Evolutionary conservation across 306 rosid genomes (phyloP), one percentile per base, ranked within the genome.

Genomic region (Citrullus colocynthis): DNA sequence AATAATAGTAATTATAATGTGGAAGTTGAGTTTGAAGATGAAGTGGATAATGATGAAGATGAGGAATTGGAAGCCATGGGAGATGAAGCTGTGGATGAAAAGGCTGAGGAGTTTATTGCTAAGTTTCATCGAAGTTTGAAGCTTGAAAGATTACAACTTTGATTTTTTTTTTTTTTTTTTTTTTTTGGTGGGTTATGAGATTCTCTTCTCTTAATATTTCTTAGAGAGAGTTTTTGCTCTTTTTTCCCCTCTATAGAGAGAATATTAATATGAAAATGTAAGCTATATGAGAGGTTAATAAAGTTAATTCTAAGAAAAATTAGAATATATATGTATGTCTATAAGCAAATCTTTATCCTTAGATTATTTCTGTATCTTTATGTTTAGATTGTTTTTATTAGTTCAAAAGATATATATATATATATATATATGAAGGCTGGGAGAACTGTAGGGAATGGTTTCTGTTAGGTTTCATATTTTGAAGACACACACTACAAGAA

Each of bases 21-120:
- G 54, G 54, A 48, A 48, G 54, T 48, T 48, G 16, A 48, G 3
- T 48, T 48, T 48, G 54, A 48, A 48, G 18, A 12, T 61, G 18
- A 2, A 63, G 73, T 8, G 15, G 28, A 9, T 18, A 52, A 41
- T 7, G 20, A 66, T 18, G 30, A 10, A 34, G 45, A 63, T 39
- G 24, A 17, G 5, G 37, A n/a, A 15, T 52, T 30, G n/a, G 73
- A 4, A 7, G 72, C 12, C 20, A 15, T 66, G 21, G 74, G 37
- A 65, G 74, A 69, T 44, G 5, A 42, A 20, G 54, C 17, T 13
- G 75, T 69, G 20, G 75, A 69, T 69, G 75, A 48, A 20, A 69
- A 21, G 51, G 75, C 75, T 69, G 75, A 69, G 37, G 56, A 69
- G 75, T 69, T 69, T 44, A 69, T 69, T 44, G 75, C 75, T 6